These are phyloP conservation scores for Yamadazyma siamensis DNA, from an alignment of 1,139 yeast species.

Conservation along the genomic window DNA sequence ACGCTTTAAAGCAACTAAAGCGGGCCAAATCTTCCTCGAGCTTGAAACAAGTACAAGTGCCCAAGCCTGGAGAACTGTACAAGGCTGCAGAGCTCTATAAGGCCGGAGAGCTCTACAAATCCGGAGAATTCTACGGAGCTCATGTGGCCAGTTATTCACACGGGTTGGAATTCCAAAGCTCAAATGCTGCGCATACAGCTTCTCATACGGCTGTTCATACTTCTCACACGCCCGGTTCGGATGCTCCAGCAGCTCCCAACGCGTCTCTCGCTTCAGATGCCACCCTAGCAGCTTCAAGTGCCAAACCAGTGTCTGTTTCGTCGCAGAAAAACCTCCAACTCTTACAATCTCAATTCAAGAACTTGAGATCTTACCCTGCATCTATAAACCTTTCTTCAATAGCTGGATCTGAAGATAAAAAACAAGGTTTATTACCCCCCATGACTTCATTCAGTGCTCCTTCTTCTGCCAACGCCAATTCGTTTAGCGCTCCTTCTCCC, in stretches of 20 bases:
- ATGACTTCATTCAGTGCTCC: slow-evolving; percentile 26
- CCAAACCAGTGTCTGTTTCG: background rate
- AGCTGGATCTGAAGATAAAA: slow-evolving; percentile 11
- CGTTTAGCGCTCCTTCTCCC: slow-evolving; percentile 4
- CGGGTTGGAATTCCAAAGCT: too few relatives aligned
- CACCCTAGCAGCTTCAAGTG: background rate
- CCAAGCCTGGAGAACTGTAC: too few relatives aligned
- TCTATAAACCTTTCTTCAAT: slow-evolving; percentile 35
- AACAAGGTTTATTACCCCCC: slow-evolving; percentile 32
- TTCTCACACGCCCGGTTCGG: too few relatives aligned
- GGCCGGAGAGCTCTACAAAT: too few relatives aligned
- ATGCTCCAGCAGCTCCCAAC: too few relatives aligned
- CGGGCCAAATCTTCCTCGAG: slow-evolving; percentile 31
- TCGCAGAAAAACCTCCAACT: slow-evolving; percentile 12
- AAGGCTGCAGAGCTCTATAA: too few relatives aligned
- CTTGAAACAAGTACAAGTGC: too few relatives aligned
- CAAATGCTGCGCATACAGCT: too few relatives aligned
- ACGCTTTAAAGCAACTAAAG: slow-evolving; percentile 41
- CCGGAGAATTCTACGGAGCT: too few relatives aligned
- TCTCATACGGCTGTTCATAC: too few relatives aligned
- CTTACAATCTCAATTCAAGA: slow-evolving; percentile 19
- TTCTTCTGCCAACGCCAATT: slow-evolving; percentile 5
- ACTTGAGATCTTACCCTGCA: slow-evolving; percentile 34
- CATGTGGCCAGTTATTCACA: too few relatives aligned
- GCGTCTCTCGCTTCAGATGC: too few relatives aligned